Conservation (phyloP, 1,284 basidiomycete species). For the Moesziomyces parantarcticus region DNA sequence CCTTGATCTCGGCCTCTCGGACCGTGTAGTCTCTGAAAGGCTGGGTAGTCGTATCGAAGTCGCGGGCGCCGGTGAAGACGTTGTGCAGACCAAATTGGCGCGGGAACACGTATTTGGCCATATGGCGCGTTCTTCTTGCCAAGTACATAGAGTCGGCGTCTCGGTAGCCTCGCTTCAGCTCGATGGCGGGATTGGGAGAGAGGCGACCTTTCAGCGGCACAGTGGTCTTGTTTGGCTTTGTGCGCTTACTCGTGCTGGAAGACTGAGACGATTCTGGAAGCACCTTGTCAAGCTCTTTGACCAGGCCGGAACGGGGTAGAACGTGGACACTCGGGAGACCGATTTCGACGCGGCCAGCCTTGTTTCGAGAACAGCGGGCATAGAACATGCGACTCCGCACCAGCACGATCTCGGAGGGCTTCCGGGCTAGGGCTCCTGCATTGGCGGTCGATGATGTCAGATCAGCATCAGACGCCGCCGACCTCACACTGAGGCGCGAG, state of each 20-base stretch:
- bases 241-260: background rate
- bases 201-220: background rate
- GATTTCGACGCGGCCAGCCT: slow-evolving; percentile 71
- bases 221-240: background rate
- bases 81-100: slow-evolving; percentile 78
- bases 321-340: slow-evolving; percentile 76
- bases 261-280: slow-evolving; percentile 15
- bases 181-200: background rate
- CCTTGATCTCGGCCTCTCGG: slow-evolving; percentile 78
- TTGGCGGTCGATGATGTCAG: background rate
- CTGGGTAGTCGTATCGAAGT: slow-evolving; percentile 54
- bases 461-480: slow-evolving; percentile 12
- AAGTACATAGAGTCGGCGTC: slow-evolving; percentile 12
- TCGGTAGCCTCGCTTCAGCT: slow-evolving; percentile 3
- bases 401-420: slow-evolving; percentile 72
- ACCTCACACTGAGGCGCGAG: slow-evolving; percentile 18
- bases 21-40: slow-evolving; percentile 73
- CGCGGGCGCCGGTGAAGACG: slow-evolving; percentile 70
- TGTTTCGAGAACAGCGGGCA: slow-evolving; percentile 73
- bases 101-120: slow-evolving; percentile 85
- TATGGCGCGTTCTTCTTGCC: slow-evolving; percentile 71
- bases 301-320: slow-evolving; percentile 18
- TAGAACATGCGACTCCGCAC: slow-evolving; percentile 77
- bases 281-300: slow-evolving; percentile 37
- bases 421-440: slow-evolving; percentile 10